Percentiles rank a stretch among this genome's conserved stretches.
These are phyloP conservation scores for Postia placenta DNA, from an alignment of 768 basidiomycete species.

Conservation along the genomic window DNA sequence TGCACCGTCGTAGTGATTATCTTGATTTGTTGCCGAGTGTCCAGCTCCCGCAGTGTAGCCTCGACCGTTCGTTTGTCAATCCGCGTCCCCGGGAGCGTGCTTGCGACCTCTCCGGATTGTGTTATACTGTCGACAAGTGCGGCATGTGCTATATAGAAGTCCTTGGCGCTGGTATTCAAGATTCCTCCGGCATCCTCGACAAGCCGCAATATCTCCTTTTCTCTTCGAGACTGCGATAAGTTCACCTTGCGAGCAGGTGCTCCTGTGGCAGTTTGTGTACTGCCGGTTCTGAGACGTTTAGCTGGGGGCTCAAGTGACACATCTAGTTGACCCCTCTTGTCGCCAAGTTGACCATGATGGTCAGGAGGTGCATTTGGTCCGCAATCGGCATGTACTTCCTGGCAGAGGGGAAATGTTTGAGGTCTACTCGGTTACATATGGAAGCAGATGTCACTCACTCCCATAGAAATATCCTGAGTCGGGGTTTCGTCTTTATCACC, in stretches of 20 bases:
- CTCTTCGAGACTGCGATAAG: slow-evolving; percentile 71
- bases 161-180: slow-evolving; percentile 56
- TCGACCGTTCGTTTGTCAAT: slow-evolving; percentile 71
- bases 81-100: slow-evolving; percentile 59
- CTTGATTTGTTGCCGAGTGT: slow-evolving; percentile 62
- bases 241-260: slow-evolving; percentile 43
- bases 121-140: slow-evolving; percentile 53
- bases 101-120: slow-evolving; percentile 60
- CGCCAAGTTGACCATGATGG: no score
- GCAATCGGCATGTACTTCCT: no score
- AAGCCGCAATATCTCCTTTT: slow-evolving; percentile 70
- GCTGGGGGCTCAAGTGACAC: slow-evolving; percentile 6
- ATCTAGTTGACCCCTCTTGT: slow-evolving; percentile 10
- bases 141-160: slow-evolving; percentile 63
- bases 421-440: no score
- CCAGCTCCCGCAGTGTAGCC: slow-evolving; percentile 52
- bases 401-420: no score
- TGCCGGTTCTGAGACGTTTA: slow-evolving; percentile 11
- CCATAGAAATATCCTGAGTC: no score
- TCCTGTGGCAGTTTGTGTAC: background rate
- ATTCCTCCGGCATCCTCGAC: slow-evolving; percentile 66
- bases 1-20: slow-evolving; percentile 60
- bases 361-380: no score
- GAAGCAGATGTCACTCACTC: no score
- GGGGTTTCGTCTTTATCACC: no score